Conservation (phyloP, 257 asterid species). For the Jasminum sambac region DNA sequence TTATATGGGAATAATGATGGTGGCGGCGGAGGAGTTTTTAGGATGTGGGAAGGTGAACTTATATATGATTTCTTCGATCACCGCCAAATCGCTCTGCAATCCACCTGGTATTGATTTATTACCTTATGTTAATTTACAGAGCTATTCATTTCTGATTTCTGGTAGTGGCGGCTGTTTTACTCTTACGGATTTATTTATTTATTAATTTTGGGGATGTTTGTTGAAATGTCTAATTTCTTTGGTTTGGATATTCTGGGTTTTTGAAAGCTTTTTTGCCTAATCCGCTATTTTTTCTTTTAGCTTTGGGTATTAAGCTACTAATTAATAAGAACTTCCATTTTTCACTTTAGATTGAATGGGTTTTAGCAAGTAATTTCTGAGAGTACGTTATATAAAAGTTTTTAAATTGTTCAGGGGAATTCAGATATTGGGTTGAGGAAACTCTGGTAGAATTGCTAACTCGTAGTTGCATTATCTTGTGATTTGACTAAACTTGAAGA, state of each 20-base stretch:
- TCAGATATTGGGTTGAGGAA: background rate
- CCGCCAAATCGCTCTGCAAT: slow-evolving; percentile 71
- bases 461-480: background rate
- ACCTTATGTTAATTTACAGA: background rate
- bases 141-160: background rate
- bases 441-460: background rate
- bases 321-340: background rate
- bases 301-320: slow-evolving; percentile 14
- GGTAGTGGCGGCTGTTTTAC: background rate
- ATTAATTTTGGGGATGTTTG: background rate
- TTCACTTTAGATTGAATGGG: background rate
- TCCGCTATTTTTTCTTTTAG: background rate
- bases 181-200: background rate
- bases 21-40: slow-evolving; percentile 66
- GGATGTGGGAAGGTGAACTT: slow-evolving; percentile 99
- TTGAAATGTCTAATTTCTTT: background rate
- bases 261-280: background rate
- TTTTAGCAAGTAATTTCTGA: background rate
- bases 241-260: background rate
- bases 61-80: slow-evolving; percentile 72
- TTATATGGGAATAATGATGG: slow-evolving; percentile 26
- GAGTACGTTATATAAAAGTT: background rate
- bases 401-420: slow-evolving; percentile 4
- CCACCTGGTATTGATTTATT: slow-evolving; percentile 53
- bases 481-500: slow-evolving; percentile 16